Evolutionary conservation across 148 eudicot species (phyloP).

Genomic region (Cornus controversa): DNA sequence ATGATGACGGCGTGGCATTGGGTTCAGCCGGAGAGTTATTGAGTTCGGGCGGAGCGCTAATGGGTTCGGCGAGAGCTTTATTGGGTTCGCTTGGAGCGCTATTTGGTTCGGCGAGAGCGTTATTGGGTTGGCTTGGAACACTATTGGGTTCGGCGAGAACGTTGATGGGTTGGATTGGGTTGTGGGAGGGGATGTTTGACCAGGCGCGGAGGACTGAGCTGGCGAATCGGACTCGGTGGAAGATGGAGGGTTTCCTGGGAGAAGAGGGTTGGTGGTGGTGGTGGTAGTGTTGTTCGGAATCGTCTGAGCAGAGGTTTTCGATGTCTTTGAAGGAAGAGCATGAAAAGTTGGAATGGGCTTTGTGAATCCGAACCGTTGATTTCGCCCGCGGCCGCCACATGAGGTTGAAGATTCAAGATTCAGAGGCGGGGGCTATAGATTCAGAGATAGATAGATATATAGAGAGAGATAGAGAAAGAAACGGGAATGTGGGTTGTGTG

Average conservation of each 20-base stretch:
- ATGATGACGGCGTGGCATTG: background rate
- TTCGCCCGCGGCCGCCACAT: conserved; percentile 57
- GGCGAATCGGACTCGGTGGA: conserved; percentile 65
- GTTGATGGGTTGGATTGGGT: background rate
- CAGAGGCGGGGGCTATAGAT: background rate
- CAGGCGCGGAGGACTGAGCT: conserved; percentile 40
- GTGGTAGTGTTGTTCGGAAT: conserved; percentile 12
- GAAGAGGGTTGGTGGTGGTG: conserved; percentile 8
- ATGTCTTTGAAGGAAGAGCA: conserved; percentile 83
- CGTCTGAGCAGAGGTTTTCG: conserved; percentile 42
- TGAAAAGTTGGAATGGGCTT: conserved; percentile 26
- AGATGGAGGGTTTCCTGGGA: conserved; percentile 32
- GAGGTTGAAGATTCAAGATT: background rate
- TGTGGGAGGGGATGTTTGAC: conserved; percentile 8
- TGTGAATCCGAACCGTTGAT: conserved; percentile 26
- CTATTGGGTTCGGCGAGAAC: background rate
- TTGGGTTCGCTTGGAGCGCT: too few relatives aligned
- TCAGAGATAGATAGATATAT: background rate
- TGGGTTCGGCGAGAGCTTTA: background rate
- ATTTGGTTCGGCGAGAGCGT: too few relatives aligned
- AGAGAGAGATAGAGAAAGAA: background rate
- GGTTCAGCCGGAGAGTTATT: conserved; percentile 1
- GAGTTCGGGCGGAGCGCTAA: background rate
- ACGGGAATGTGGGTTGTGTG: background rate
- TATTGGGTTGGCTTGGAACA: background rate